These are phyloP conservation scores for Aspergillus udagawae DNA, from an alignment of 2,329 filamentous ascomycete species.

Conservation along the genomic window DNA sequence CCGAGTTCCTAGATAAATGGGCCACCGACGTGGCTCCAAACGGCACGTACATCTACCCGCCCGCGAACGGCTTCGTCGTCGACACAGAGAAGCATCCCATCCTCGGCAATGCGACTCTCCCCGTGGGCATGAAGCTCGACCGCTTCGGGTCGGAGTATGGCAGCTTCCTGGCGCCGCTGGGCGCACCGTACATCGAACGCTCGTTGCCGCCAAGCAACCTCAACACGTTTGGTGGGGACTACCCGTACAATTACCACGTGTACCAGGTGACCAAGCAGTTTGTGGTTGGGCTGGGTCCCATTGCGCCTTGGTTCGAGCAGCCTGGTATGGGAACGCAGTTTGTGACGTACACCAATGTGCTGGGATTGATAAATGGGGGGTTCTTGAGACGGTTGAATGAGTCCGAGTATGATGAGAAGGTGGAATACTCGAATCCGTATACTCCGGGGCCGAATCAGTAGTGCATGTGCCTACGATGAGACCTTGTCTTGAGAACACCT, in stretches of 20 bases:
- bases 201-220: slow-evolving; percentile 47
- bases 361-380: slow-evolving; percentile 29
- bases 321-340: slow-evolving; percentile 45
- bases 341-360: slow-evolving; percentile 24
- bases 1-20: slow-evolving; percentile 32
- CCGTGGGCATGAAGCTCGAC: slow-evolving; percentile 43
- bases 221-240: slow-evolving; percentile 32
- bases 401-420: slow-evolving; percentile 19
- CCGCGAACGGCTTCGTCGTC: slow-evolving; percentile 41
- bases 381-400: slow-evolving; percentile 24
- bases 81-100: slow-evolving; percentile 36
- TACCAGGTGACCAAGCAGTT: slow-evolving; percentile 44
- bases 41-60: slow-evolving; percentile 37
- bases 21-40: slow-evolving; percentile 2
- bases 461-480: neutral
- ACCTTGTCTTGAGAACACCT: too few relatives aligned
- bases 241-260: slow-evolving; percentile 49
- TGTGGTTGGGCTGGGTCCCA: slow-evolving; percentile 42
- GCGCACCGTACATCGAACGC: slow-evolving; percentile 46
- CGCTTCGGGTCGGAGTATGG: slow-evolving; percentile 48
- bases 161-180: slow-evolving; percentile 41
- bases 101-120: slow-evolving; percentile 39
- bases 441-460: slow-evolving; percentile 12
- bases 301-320: slow-evolving; percentile 50
- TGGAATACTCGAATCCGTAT: slow-evolving; percentile 19